Conservation (phyloP, 495 filamentous ascomycete species). For the Penicillium cinerascens region DNA sequence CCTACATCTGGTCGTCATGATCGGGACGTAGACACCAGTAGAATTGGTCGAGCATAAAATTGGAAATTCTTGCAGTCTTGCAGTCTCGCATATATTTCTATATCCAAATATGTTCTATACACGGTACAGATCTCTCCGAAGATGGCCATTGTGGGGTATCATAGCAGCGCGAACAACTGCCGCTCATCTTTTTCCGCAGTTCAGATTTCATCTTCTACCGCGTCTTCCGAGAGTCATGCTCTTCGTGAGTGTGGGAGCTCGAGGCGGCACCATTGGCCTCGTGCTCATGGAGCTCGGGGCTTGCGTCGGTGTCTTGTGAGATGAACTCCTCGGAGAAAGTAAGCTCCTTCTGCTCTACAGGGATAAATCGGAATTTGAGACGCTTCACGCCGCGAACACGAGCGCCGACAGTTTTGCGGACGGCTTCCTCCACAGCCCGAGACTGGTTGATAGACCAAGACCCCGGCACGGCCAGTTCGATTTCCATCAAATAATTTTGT, state of each 20-base stretch:
- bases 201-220: constrained; percentile 16
- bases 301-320: constrained; percentile 57
- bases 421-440: constrained; percentile 62
- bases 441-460: constrained; percentile 67
- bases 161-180: constrained; percentile 10
- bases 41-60: too few species aligned
- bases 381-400: constrained; percentile 78
- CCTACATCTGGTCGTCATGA: too few species aligned
- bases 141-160: constrained; percentile 14
- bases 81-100: constrained; percentile 4
- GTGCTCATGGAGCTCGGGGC: constrained; percentile 60
- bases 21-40: too few species aligned
- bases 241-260: constrained; percentile 24
- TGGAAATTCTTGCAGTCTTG: background rate
- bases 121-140: constrained; percentile 12
- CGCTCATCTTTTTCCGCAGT: background rate
- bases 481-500: constrained; percentile 88
- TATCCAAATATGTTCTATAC: constrained; percentile 13
- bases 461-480: constrained; percentile 75
- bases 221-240: constrained; percentile 27
- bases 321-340: constrained; percentile 79
- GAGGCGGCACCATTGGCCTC: constrained; percentile 21
- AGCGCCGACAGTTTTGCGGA: constrained; percentile 65
- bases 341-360: constrained; percentile 49
- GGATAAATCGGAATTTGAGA: constrained; percentile 77